Conservation (phyloP, 495 filamentous ascomycete genomes). For the Hypoxylon fragiforme region DNA sequence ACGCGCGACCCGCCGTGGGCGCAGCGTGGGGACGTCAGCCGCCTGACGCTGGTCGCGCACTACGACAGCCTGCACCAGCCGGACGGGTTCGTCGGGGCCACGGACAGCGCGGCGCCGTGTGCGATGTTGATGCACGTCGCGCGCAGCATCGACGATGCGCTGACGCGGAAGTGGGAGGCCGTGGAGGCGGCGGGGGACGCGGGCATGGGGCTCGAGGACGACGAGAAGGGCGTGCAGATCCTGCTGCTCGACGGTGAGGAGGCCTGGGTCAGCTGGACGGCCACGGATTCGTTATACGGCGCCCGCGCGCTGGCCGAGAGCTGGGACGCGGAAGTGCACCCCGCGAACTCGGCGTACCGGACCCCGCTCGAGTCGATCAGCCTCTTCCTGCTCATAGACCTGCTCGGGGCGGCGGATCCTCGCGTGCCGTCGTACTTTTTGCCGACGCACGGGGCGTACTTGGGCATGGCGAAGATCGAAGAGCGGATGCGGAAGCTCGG, state of each 20-base stretch:
- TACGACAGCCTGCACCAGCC: slow-evolving; percentile 81
- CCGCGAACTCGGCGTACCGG: slow-evolving; percentile 68
- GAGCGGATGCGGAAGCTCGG: slow-evolving; percentile 60
- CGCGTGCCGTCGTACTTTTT: slow-evolving; percentile 77
- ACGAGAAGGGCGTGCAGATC: slow-evolving; percentile 75
- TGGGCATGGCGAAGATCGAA: slow-evolving; percentile 69
- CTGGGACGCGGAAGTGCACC: slow-evolving; percentile 72
- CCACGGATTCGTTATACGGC: slow-evolving; percentile 79
- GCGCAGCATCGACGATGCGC: slow-evolving; percentile 43
- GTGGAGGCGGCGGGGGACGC: slow-evolving; percentile 42
- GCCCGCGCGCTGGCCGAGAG: slow-evolving; percentile 73
- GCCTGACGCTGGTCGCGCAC: slow-evolving; percentile 87
- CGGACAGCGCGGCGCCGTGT: slow-evolving; percentile 85
- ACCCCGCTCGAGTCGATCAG: slow-evolving; percentile 74
- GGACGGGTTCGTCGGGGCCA: slow-evolving; percentile 83
- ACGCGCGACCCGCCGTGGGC: slow-evolving; percentile 81
- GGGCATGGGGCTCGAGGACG: slow-evolving; percentile 40
- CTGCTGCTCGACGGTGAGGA: slow-evolving; percentile 90
- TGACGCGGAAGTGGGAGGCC: slow-evolving; percentile 45
- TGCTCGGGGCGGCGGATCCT: slow-evolving; percentile 72
- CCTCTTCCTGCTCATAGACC: slow-evolving; percentile 83
- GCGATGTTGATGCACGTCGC: slow-evolving; percentile 78
- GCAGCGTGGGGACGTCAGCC: slow-evolving; percentile 64
- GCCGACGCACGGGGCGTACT: slow-evolving; percentile 89
- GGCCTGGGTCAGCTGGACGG: slow-evolving; percentile 76